These are phyloP conservation scores for Pseudoneurospora amorphoporcata DNA, from an alignment of 495 filamentous ascomycete species.

Conservation along the genomic window DNA sequence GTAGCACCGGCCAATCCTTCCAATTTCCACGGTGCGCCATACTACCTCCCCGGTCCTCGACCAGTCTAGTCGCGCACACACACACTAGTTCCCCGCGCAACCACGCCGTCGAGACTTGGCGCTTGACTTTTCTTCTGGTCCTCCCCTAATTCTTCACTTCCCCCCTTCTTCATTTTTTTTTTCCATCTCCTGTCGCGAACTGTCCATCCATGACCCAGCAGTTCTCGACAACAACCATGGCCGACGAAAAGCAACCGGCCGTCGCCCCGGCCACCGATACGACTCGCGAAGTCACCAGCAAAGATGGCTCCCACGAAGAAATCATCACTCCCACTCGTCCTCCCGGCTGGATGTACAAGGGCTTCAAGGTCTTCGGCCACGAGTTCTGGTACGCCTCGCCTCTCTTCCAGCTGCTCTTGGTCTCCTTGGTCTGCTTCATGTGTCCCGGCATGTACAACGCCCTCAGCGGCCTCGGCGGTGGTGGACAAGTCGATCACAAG, in stretches of 20 bases:
- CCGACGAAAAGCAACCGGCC: constrained; percentile 9
- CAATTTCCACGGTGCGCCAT: neutral
- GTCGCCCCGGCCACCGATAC: neutral
- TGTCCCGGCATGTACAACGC: constrained; percentile 86
- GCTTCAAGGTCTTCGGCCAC: constrained; percentile 41
- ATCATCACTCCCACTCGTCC: constrained; percentile 18
- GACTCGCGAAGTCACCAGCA: neutral
- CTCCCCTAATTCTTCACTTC: neutral
- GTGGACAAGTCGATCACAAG: constrained; percentile 51
- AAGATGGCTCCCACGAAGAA: neutral
- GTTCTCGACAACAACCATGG: neutral
- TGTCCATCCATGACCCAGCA: neutral
- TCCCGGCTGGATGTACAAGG: constrained; percentile 61
- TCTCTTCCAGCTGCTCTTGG: constrained; percentile 60
- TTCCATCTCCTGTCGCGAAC: neutral
- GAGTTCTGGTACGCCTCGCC: constrained; percentile 69
- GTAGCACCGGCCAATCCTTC: neutral
- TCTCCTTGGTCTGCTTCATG: constrained; percentile 79
- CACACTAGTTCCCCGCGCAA: neutral
- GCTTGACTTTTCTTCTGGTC: neutral
- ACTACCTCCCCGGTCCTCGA: neutral
- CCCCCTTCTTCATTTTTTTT: constrained; percentile 2
- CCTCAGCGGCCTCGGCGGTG: constrained; percentile 62
- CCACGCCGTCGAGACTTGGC: neutral
- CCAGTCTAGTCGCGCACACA: neutral